A percentile compares a stretch with the other conserved stretches of the same genome.
Evolutionary conservation across 2,329 filamentous ascomycete genomes (phyloP).

Genomic region (Penicillium polonicum): DNA sequence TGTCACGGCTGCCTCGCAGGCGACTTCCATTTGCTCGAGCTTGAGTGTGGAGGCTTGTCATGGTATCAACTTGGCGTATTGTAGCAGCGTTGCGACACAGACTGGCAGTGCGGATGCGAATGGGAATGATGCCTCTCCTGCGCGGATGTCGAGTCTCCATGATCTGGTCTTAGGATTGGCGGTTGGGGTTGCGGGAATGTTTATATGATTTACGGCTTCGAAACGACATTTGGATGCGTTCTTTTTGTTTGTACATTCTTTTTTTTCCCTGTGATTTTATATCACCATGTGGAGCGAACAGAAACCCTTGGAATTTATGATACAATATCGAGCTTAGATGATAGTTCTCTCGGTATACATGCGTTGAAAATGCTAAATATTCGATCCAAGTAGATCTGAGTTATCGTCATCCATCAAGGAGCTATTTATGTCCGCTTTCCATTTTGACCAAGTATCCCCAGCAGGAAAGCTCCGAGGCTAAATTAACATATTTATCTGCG

Average conservation of each 20-base stretch:
- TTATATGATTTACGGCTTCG: constrained; percentile 35
- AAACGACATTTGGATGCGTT: background rate
- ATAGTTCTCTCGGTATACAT: background rate
- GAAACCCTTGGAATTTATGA: background rate
- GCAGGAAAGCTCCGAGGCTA: constrained; percentile 4
- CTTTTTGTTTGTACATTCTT: constrained; percentile 13
- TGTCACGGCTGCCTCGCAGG: constrained; percentile 42
- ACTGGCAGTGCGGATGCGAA: constrained; percentile 32
- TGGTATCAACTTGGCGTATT: constrained; percentile 49
- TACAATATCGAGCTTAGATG: background rate
- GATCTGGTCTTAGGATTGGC: constrained; percentile 43
- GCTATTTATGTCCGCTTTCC: constrained; percentile 19
- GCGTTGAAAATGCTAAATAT: background rate
- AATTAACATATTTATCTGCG: background rate
- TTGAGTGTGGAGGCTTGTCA: constrained; percentile 50
- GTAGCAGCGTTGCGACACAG: constrained; percentile 31
- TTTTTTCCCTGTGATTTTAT: constrained; percentile 6
- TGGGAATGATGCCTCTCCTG: constrained; percentile 29
- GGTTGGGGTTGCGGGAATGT: constrained; percentile 49
- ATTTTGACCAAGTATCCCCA: constrained; percentile 15
- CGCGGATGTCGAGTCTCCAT: constrained; percentile 41
- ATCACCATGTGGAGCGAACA: background rate
- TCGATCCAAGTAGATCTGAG: background rate
- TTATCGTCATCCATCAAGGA: background rate
- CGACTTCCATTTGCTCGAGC: constrained; percentile 47